phyloP scores from a whole-genome alignment of 495 filamentous ascomycete genomes.

The Neurospora tetrasperma region DNA sequence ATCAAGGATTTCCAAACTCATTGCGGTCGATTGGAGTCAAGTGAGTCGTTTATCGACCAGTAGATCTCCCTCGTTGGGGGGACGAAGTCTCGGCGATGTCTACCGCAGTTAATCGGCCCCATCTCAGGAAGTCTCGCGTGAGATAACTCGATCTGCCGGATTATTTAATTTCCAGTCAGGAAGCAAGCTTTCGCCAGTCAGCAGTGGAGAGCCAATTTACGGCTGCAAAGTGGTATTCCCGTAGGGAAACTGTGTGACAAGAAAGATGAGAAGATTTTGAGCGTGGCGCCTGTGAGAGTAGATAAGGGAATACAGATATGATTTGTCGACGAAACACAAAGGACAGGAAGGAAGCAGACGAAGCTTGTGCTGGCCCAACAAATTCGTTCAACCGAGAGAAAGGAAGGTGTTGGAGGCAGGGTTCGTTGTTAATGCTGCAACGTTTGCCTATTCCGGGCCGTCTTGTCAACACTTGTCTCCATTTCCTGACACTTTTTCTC shows the following conservation, averaged over 20 bases:
- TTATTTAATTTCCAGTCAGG: not conserved
- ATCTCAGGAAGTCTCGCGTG: not conserved
- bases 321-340: not conserved
- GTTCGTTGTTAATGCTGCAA: not conserved
- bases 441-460: not conserved
- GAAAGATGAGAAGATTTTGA: not conserved
- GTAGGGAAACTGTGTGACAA: not conserved
- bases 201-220: not conserved
- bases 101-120: not conserved
- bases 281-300: not conserved
- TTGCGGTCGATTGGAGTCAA: not conserved
- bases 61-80: not conserved
- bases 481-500: not conserved
- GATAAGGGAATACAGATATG: not conserved
- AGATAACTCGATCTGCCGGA: not conserved
- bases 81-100: not conserved
- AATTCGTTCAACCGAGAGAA: not conserved
- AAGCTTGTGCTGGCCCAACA: not conserved
- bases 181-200: not conserved
- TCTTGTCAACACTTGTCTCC: not conserved
- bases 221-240: not conserved
- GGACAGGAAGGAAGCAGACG: not conserved
- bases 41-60: not conserved
- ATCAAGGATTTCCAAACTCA: not conserved
- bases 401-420: not conserved